Evolutionary conservation across 345 rosid genomes (phyloP).

Genomic region (Acer negundo): DNA sequence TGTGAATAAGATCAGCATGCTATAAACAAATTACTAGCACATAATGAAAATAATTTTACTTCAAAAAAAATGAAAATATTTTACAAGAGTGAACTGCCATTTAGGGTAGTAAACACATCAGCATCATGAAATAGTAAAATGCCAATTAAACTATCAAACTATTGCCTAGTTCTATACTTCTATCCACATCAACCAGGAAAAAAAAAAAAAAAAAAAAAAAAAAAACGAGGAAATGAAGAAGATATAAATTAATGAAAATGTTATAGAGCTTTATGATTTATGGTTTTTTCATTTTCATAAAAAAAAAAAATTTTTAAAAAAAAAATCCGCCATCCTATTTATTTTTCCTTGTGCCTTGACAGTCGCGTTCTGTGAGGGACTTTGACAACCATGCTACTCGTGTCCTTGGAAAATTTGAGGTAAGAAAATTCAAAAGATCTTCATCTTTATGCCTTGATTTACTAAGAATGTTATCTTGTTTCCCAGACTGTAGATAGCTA

Average conservation of each 20-base stretch:
- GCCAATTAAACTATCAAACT: too few relatives aligned
- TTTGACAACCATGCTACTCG: slow-evolving; percentile 38
- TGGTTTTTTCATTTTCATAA: background rate
- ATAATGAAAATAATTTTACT: background rate
- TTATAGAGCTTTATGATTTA: too few relatives aligned
- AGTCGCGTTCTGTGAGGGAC: slow-evolving; percentile 38
- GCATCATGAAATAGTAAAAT: background rate
- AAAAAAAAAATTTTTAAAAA: too few relatives aligned
- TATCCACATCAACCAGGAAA: background rate
- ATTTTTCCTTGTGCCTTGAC: slow-evolving; percentile 21
- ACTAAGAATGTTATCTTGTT: slow-evolving; percentile 6
- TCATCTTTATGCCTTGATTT: background rate
- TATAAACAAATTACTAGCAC: background rate
- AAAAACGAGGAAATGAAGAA: background rate
- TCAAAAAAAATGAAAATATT: background rate
- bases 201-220: background rate
- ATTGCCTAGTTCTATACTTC: background rate
- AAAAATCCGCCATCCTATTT: background rate
- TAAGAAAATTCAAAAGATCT: slow-evolving; percentile 10
- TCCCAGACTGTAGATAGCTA: slow-evolving; percentile 41
- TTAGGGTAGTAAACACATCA: background rate
- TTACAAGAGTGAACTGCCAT: background rate
- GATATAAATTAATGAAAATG: background rate
- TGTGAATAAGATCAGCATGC: background rate
- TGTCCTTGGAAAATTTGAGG: slow-evolving; percentile 40